These are phyloP conservation scores for Didymella keratinophila DNA, from an alignment of 2,329 filamentous ascomycete genomes.

Conservation along the genomic window DNA sequence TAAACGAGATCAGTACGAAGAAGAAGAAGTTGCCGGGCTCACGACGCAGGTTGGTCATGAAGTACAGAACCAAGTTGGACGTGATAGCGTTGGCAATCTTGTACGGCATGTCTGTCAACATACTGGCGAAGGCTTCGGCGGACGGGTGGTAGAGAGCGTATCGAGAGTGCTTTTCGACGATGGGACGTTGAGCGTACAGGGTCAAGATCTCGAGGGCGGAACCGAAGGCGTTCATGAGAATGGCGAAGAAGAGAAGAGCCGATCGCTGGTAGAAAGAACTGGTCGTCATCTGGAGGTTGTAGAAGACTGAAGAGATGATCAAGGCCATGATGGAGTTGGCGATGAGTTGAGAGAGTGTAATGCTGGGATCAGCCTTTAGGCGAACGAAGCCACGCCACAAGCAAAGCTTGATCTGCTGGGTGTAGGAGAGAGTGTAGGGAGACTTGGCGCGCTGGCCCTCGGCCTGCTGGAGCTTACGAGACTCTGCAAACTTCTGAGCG, in stretches of 20 bases:
- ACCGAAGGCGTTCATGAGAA: constrained; percentile 84
- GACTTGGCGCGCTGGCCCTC: constrained; percentile 68
- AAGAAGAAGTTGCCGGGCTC: constrained; percentile 83
- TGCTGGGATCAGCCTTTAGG: constrained; percentile 76
- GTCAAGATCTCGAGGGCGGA: constrained; percentile 85
- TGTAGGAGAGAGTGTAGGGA: constrained; percentile 81
- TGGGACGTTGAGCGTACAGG: constrained; percentile 86
- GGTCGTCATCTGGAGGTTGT: constrained; percentile 71
- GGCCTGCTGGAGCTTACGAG: constrained; percentile 57
- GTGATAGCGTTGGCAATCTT: constrained; percentile 76
- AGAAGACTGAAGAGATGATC: constrained; percentile 83
- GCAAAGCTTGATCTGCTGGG: constrained; percentile 79
- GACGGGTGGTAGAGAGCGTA: constrained; percentile 92
- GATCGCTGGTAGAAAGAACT: constrained; percentile 80
- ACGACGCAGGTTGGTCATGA: constrained; percentile 82
- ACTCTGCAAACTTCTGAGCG: constrained; percentile 56
- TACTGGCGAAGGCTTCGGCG: constrained; percentile 85
- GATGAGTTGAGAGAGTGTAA: constrained; percentile 72
- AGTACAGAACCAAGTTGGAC: constrained; percentile 85
- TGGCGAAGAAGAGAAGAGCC: constrained; percentile 85
- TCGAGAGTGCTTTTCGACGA: constrained; percentile 87
- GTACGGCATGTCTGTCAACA: constrained; percentile 85
- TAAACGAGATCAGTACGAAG: constrained; percentile 79
- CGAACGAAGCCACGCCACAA: constrained; percentile 82
- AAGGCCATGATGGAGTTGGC: constrained; percentile 80